phyloP scores from a whole-genome alignment of 2,329 filamentous ascomycete species.

The Fusarium sp. region DNA sequence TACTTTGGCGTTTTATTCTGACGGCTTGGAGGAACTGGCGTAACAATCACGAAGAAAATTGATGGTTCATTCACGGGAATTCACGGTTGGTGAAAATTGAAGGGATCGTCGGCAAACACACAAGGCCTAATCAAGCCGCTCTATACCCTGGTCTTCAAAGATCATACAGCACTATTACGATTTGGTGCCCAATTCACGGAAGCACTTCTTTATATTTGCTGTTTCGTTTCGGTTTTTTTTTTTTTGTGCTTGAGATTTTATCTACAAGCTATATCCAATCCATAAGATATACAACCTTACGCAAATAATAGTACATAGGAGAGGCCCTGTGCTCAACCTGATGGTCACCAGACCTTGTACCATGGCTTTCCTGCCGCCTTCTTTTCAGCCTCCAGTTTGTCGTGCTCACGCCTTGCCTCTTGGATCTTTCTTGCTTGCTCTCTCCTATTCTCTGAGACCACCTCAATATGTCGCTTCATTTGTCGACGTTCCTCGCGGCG shows the following conservation, averaged over 20 bases:
- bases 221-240: not conserved
- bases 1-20: conserved; percentile 20
- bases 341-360: conserved; percentile 65
- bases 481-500: conserved; percentile 79
- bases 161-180: conserved; percentile 6
- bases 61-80: not conserved
- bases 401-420: conserved; percentile 51
- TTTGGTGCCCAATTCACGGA: not conserved
- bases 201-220: not conserved
- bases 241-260: conserved; percentile 17
- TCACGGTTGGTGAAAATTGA: not conserved
- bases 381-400: conserved; percentile 45
- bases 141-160: conserved; percentile 33
- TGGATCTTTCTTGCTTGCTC: conserved; percentile 57
- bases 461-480: conserved; percentile 86
- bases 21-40: not conserved
- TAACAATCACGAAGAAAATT: not conserved
- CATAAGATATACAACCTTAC: conserved; percentile 37
- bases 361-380: conserved; percentile 55
- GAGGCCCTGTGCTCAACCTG: not conserved
- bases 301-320: conserved; percentile 32
- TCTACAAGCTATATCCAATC: conserved; percentile 16
- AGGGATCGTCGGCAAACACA: conserved; percentile 14
- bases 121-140: conserved; percentile 12
- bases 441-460: conserved; percentile 60